These are phyloP conservation scores for Draba incana DNA, from an alignment of 345 rosid species.

Conservation along the genomic window DNA sequence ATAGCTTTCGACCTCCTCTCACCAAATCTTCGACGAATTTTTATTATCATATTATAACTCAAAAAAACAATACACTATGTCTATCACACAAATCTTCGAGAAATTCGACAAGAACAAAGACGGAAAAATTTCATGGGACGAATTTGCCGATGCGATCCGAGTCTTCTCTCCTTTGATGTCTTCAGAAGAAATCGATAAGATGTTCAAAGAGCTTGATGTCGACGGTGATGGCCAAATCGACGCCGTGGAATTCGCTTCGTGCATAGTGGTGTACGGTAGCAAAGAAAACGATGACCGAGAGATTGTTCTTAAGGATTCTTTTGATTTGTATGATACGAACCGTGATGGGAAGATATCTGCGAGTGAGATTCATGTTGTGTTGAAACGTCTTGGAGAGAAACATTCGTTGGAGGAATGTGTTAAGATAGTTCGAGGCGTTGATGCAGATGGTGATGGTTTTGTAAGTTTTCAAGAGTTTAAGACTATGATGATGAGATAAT, in stretches of 20 bases:
- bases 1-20: too few relatives aligned
- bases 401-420: slow-evolving; percentile 6
- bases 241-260: not conserved
- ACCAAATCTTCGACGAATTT: too few relatives aligned
- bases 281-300: not conserved
- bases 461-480: slow-evolving; percentile 31
- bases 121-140: slow-evolving; percentile 35
- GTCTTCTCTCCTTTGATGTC: slow-evolving; percentile 18
- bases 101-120: slow-evolving; percentile 27
- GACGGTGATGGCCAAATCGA: slow-evolving; percentile 29
- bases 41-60: too few relatives aligned
- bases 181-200: slow-evolving; percentile 18
- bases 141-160: slow-evolving; percentile 23
- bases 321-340: slow-evolving; percentile 31
- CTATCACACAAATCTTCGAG: not conserved
- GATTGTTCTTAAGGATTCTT: not conserved
- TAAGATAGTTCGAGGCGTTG: slow-evolving; percentile 13
- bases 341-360: slow-evolving; percentile 34
- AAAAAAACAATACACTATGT: not conserved
- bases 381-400: slow-evolving; percentile 21
- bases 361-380: slow-evolving; percentile 17
- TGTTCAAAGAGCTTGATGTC: slow-evolving; percentile 26
- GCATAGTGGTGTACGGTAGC: not conserved
- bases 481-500: slow-evolving; percentile 3
- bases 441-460: slow-evolving; percentile 15